Evolutionary conservation across 108 stramenopile species (phyloP), one percentile per base, ranked within the genome.

Genomic region (Skeletonema grethae): DNA sequence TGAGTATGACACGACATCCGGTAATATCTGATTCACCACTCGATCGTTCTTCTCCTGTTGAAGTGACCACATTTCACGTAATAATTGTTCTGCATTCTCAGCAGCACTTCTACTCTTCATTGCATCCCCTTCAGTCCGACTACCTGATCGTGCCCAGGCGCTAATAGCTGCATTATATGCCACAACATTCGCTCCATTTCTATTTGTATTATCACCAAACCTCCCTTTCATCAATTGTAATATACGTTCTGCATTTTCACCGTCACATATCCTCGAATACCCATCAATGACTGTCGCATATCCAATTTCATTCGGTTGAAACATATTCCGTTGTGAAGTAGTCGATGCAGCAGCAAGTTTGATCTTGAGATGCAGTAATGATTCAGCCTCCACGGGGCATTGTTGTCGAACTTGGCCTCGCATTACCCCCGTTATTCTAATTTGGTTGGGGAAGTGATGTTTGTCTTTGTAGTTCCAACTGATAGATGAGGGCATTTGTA

Each of bases 361-460:
- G 15, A 56, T 60, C 76, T 64, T 70, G 6, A 77, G 69, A 35
- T 57, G 38, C n/a, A 77, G 76, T 25, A 77, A 45, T 25, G 69
- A 30, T 69, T 77, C 76, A 18, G 76, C 69, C 38, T 57, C 69
- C 29, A 6, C 6, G 7, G 76, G 69, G 15, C 32, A 25, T 9
- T 20, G 24, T 60, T 65, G 76, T n/a, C 59, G 56, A 11, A 63
- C 66, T 28, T 77, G 64, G 22, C 69, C 76, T 45, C 76, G 58
- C 63, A 77, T 77, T 24, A 77, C 76, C 30, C 76, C 76, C 31
- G 76, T 77, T 15, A 77, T 77, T 57, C 76, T 41, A 48, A 77
- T 43, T 46, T 77, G 76, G 50, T 77, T 77, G 15, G 76, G 76
- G n/a, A 70, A 65, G 24, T 77, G 76, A 60, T 70, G 69, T 12